Percentiles rank a stretch among this genome's conserved stretches.
Evolutionary conservation across 805 yeast species (phyloP).

Genomic region (Metschnikowia noctiluminum): DNA sequence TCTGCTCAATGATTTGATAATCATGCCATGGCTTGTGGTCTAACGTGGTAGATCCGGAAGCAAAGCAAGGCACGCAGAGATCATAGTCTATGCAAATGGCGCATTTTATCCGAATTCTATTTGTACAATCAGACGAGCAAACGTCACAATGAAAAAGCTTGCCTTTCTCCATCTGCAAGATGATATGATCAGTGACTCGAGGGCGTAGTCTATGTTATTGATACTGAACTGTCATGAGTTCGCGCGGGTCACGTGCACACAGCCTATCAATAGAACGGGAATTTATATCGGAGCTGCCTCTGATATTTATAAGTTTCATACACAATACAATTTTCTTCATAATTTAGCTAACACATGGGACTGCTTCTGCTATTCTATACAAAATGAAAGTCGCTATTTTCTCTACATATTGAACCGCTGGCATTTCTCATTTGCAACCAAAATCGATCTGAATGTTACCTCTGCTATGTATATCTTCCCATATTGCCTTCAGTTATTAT

Average conservation of each 20-base stretch:
- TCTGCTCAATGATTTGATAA: slow-evolving; percentile 88
- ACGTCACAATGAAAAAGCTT: slow-evolving; percentile 82
- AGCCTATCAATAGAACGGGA: neutral
- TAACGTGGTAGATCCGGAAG: slow-evolving; percentile 75
- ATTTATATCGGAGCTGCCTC: too few relatives aligned
- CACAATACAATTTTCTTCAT: too few relatives aligned
- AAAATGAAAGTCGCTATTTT: too few relatives aligned
- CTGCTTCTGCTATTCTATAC: too few relatives aligned
- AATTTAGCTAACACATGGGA: too few relatives aligned
- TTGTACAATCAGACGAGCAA: slow-evolving; percentile 94
- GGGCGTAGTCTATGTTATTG: neutral
- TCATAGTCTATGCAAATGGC: slow-evolving; percentile 93
- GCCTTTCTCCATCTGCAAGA: slow-evolving; percentile 35
- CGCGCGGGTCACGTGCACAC: slow-evolving; percentile 1
- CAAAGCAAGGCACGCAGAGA: slow-evolving; percentile 96
- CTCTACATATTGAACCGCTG: too few relatives aligned
- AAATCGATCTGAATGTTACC: too few relatives aligned
- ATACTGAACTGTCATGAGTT: neutral
- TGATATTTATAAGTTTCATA: too few relatives aligned
- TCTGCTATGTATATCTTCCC: too few relatives aligned
- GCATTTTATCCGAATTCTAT: slow-evolving; percentile 85
- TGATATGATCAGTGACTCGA: too few relatives aligned
- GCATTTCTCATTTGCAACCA: too few relatives aligned
- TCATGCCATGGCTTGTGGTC: slow-evolving; percentile 94
- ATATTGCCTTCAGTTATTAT: too few relatives aligned